A percentile compares a stretch with the other conserved stretches of the same genome.
phyloP scores from a whole-genome alignment of 352 stramenopile genomes.

The Pythium pyrilobum region DNA sequence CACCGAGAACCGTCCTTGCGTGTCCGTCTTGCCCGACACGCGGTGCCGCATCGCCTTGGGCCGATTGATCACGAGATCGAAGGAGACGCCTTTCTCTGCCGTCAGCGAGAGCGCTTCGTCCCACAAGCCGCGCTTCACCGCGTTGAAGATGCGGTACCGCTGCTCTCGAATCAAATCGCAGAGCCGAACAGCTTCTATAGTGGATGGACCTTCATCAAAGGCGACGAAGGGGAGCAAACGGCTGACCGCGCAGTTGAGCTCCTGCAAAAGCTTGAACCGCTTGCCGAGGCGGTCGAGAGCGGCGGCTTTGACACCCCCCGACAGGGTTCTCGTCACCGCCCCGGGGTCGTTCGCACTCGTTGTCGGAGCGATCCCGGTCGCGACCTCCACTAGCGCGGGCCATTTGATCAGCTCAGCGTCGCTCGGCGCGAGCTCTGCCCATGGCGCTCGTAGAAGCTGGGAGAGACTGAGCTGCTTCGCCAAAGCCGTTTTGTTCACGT shows the following conservation, averaged over 20 bases:
- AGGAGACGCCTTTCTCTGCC: slow-evolving; percentile 27
- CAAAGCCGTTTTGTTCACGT: slow-evolving; percentile 58
- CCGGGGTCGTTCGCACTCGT: not conserved
- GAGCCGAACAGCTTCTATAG: slow-evolving; percentile 4
- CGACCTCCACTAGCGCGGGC: slow-evolving; percentile 60
- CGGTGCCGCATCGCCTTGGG: slow-evolving; percentile 81
- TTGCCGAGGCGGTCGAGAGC: slow-evolving; percentile 35
- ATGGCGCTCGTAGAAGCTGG: slow-evolving; percentile 46
- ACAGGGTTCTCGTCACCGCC: not conserved
- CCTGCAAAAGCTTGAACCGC: slow-evolving; percentile 70
- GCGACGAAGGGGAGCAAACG: slow-evolving; percentile 48
- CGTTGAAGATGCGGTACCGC: slow-evolving; percentile 60
- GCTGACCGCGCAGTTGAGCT: slow-evolving; percentile 62
- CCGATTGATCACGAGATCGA: slow-evolving; percentile 78
- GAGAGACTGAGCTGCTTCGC: slow-evolving; percentile 41
- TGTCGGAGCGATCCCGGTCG: slow-evolving; percentile 16
- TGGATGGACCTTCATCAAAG: slow-evolving; percentile 5
- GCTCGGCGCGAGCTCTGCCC: slow-evolving; percentile 55
- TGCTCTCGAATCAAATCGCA: slow-evolving; percentile 37
- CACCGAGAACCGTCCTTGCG: slow-evolving; percentile 55
- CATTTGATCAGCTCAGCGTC: slow-evolving; percentile 62
- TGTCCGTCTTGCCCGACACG: slow-evolving; percentile 45
- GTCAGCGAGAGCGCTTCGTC: slow-evolving; percentile 59
- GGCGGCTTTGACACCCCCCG: not conserved
- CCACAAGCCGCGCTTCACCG: slow-evolving; percentile 71